Percentiles rank a stretch among this genome's conserved stretches.
Evolutionary conservation across 768 basidiomycete species (phyloP).

Genomic region (Hemileccinum rubropunctum): DNA sequence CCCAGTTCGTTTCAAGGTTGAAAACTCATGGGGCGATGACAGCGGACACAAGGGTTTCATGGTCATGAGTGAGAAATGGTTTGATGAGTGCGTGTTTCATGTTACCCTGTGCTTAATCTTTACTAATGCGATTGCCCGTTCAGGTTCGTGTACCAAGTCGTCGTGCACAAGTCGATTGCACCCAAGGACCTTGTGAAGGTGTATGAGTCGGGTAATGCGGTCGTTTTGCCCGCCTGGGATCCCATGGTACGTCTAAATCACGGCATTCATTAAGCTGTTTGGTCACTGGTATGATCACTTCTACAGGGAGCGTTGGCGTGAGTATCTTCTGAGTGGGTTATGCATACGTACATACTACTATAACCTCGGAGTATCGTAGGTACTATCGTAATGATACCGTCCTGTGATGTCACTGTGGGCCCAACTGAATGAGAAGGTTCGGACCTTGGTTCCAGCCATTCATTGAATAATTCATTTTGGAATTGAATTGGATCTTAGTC

Average conservation of each 20-base stretch:
- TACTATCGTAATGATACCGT: background rate
- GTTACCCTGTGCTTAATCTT: background rate
- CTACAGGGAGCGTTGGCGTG: conserved; percentile 25
- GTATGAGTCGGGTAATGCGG: conserved; percentile 61
- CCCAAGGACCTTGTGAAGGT: conserved; percentile 80
- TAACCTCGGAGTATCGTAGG: background rate
- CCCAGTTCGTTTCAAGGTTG: conserved; percentile 91
- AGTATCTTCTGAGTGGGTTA: background rate
- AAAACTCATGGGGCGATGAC: conserved; percentile 89
- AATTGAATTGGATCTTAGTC: too few species aligned
- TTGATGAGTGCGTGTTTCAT: conserved; percentile 65
- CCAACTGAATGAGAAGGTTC: background rate
- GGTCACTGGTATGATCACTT: background rate
- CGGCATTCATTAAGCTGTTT: background rate
- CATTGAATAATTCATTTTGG: too few species aligned
- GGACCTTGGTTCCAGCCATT: background rate
- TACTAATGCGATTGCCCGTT: conserved; percentile 1
- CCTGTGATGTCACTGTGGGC: background rate
- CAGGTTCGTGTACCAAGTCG: conserved; percentile 92
- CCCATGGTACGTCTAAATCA: conserved; percentile 26
- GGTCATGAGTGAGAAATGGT: conserved; percentile 92
- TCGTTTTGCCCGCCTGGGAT: conserved; percentile 87
- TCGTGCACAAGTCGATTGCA: conserved; percentile 77
- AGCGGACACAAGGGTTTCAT: conserved; percentile 84
- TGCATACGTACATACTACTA: background rate